These are phyloP conservation scores for Wickerhamiella slavikovae DNA, from an alignment of 805 yeast species.

Conservation along the genomic window DNA sequence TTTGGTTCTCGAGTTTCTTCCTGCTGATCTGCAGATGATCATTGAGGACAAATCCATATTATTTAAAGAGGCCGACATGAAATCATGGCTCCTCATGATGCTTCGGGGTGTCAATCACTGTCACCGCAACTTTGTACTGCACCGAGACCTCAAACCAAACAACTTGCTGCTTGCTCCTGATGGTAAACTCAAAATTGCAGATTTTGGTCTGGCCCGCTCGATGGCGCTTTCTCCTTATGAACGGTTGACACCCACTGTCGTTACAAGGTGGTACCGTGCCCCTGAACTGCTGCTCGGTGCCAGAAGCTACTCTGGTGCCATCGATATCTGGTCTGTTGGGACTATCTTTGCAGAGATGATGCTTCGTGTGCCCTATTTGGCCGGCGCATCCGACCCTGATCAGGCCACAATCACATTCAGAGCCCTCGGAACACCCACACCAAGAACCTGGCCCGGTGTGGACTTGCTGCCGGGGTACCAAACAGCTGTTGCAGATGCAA, in stretches of 20 bases:
- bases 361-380: conserved; percentile 86
- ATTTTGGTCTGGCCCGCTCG: conserved; percentile 88
- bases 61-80: conserved; percentile 71
- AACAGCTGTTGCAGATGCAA: conserved; percentile 11
- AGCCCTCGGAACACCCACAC: conserved; percentile 93
- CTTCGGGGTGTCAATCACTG: conserved; percentile 89
- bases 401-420: conserved; percentile 86
- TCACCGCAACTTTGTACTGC: conserved; percentile 76
- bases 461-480: conserved; percentile 54
- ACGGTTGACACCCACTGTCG: conserved; percentile 77
- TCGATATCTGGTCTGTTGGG: conserved; percentile 95
- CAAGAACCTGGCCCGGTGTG: conserved; percentile 78
- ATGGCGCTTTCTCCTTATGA: conserved; percentile 42
- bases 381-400: conserved; percentile 78
- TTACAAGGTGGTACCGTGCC: conserved; percentile 94
- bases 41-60: conserved; percentile 60
- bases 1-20: conserved; percentile 79
- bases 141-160: conserved; percentile 85
- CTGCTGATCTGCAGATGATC: conserved; percentile 76
- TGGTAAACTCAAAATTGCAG: conserved; percentile 84
- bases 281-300: conserved; percentile 87
- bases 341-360: conserved; percentile 88
- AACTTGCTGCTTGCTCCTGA: conserved; percentile 70
- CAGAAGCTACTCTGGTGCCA: conserved; percentile 67
- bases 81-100: conserved; percentile 89